Evolutionary conservation across 2,329 filamentous ascomycete genomes (phyloP).

Genomic region (Magnaporthales sp.): DNA sequence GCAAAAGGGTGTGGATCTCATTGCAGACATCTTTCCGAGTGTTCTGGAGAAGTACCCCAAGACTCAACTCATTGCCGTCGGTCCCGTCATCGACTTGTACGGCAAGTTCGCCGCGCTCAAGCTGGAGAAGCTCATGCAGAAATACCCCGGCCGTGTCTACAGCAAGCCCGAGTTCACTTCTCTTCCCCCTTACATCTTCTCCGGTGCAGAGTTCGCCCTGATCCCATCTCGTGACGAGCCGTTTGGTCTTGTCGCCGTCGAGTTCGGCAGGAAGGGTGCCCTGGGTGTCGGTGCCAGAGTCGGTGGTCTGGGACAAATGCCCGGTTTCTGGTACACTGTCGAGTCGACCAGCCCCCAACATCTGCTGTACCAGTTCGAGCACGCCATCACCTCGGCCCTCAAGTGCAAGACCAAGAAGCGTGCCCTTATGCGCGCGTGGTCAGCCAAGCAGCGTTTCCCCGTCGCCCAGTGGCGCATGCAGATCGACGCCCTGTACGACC

Average conservation of each 20-base stretch:
- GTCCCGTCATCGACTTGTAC: neutral
- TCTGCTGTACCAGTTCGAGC: neutral
- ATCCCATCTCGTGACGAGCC: constrained; percentile 63
- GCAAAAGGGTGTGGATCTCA: constrained; percentile 61
- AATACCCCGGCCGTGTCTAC: constrained; percentile 37
- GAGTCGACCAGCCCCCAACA: neutral
- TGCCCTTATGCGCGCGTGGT: constrained; percentile 24
- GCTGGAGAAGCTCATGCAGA: neutral
- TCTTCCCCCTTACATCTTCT: constrained; percentile 59
- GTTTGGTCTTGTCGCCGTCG: constrained; percentile 50
- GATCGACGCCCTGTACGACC: constrained; percentile 39
- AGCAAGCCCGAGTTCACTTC: constrained; percentile 62
- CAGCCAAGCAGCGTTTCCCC: constrained; percentile 2
- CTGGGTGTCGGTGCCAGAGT: neutral
- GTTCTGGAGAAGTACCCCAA: constrained; percentile 49
- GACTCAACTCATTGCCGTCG: neutral
- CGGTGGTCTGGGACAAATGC: neutral
- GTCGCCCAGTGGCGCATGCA: neutral
- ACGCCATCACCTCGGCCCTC: neutral
- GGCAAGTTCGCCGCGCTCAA: neutral
- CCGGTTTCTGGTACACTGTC: neutral
- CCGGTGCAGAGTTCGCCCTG: constrained; percentile 58
- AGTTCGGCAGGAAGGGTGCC: neutral
- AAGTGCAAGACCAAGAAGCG: constrained; percentile 2
- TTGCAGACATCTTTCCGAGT: constrained; percentile 24